phyloP scores from a whole-genome alignment of 2,329 filamentous ascomycete genomes.

The Neodidymelliopsis sp. region DNA sequence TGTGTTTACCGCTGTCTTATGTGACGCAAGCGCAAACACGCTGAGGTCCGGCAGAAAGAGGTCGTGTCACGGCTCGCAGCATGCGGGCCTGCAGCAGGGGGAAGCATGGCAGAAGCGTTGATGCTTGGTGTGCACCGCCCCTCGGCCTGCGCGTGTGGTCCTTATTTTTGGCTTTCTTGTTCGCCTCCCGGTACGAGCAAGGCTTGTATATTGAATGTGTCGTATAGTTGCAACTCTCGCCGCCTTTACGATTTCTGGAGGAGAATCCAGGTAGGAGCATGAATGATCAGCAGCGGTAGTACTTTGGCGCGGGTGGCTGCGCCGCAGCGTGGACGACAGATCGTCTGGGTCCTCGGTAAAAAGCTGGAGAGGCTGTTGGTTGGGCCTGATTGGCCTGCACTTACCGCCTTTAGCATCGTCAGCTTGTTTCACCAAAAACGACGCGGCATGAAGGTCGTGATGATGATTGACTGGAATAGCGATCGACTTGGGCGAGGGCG shows the following conservation, averaged over 20 bases:
- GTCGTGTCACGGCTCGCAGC: constrained; percentile 17
- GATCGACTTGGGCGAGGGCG: constrained; percentile 10
- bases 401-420: constrained; percentile 16
- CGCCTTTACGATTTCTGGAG: constrained; percentile 3
- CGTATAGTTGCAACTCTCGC: neutral
- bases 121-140: constrained; percentile 20
- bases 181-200: constrained; percentile 15
- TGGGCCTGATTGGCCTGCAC: constrained; percentile 15
- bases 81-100: constrained; percentile 15
- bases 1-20: constrained; percentile 29
- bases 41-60: constrained; percentile 5
- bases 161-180: constrained; percentile 29
- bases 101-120: constrained; percentile 11
- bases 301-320: constrained; percentile 18
- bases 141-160: constrained; percentile 25
- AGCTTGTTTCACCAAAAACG: constrained; percentile 15
- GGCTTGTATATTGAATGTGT: constrained; percentile 8
- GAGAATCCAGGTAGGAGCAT: constrained; percentile 15
- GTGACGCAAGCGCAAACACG: constrained; percentile 24
- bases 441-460: constrained; percentile 10
- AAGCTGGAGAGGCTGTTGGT: constrained; percentile 12
- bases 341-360: constrained; percentile 4
- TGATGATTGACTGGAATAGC: constrained; percentile 13
- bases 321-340: constrained; percentile 27
- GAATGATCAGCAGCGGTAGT: constrained; percentile 24